A percentile compares a stretch with the other conserved stretches of the same genome.
Evolutionary conservation across 495 filamentous ascomycete genomes (phyloP).

Genomic region (Talaromyces thailandensis): DNA sequence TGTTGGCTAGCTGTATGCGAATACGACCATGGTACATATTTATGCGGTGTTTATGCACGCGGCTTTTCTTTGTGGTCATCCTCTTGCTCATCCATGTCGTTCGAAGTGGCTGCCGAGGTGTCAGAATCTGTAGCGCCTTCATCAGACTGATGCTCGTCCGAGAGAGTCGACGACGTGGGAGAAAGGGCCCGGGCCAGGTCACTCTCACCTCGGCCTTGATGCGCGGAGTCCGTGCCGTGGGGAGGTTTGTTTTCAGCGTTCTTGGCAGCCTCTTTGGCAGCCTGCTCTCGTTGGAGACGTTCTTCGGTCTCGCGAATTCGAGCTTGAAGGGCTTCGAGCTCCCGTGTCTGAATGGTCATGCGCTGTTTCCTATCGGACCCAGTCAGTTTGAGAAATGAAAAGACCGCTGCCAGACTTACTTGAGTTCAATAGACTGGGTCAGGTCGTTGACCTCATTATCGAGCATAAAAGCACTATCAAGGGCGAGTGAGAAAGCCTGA

Average conservation of each 20-base stretch:
- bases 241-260: constrained; percentile 6
- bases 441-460: constrained; percentile 72
- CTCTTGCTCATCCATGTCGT: constrained; percentile 6
- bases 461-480: constrained; percentile 83
- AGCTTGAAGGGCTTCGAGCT: constrained; percentile 79
- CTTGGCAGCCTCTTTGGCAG: constrained; percentile 5
- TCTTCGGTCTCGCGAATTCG: constrained; percentile 78
- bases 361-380: constrained; percentile 45
- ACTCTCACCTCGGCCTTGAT: constrained; percentile 12
- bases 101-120: constrained; percentile 10
- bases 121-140: constrained; percentile 12
- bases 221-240: constrained; percentile 10
- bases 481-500: constrained; percentile 72
- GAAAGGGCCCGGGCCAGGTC: constrained; percentile 7
- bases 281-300: constrained; percentile 46
- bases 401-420: constrained; percentile 46
- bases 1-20: background rate
- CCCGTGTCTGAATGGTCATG: constrained; percentile 66
- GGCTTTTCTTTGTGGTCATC: background rate
- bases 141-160: constrained; percentile 9
- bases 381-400: constrained; percentile 20
- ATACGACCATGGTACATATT: background rate
- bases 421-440: constrained; percentile 68
- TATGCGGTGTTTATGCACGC: background rate
- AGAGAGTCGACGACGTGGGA: constrained; percentile 2